Conservation (phyloP, 192 early-diverging fungal genomes). For the Powellomyces hirtus region DNA sequence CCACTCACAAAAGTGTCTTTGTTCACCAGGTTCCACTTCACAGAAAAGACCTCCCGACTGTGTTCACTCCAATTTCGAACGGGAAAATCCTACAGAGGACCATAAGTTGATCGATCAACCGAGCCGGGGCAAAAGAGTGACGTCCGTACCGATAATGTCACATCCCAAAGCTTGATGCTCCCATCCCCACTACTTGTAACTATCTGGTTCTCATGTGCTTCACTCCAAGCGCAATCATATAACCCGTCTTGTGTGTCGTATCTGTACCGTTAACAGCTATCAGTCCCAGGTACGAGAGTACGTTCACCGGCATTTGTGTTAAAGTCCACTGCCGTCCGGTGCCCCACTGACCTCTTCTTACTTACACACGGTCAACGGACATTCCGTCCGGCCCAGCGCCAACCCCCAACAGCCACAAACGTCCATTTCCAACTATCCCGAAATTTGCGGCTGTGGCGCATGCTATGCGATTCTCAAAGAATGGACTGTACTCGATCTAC, state of each 20-base stretch:
- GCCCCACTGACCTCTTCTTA: background rate
- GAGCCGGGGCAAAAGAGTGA: background rate
- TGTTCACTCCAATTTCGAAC: conserved; percentile 92
- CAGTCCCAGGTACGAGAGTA: background rate
- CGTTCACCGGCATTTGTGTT: background rate
- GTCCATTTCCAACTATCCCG: conserved; percentile 95
- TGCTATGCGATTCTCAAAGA: conserved; percentile 85
- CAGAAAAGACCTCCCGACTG: conserved; percentile 86
- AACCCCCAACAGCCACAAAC: conserved; percentile 72
- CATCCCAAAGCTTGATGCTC: conserved; percentile 92
- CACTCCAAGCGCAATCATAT: conserved; percentile 94
- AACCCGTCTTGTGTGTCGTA: conserved; percentile 97
- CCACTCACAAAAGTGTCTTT: conserved; percentile 88
- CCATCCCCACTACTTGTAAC: conserved; percentile 92
- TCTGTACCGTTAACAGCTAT: conserved; percentile 20
- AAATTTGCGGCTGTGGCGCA: conserved; percentile 90
- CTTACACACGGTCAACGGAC: conserved; percentile 65
- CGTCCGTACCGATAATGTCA: conserved; percentile 69
- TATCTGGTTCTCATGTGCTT: conserved; percentile 92
- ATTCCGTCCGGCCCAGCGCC: conserved; percentile 35
- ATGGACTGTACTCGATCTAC: conserved; percentile 90
- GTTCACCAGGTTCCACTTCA: conserved; percentile 90
- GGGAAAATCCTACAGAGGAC: conserved; percentile 69
- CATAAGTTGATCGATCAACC: background rate
- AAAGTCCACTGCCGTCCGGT: background rate